Conservation (phyloP, 2,329 filamentous ascomycete genomes). For the Chrysosporium queenslandicum region DNA sequence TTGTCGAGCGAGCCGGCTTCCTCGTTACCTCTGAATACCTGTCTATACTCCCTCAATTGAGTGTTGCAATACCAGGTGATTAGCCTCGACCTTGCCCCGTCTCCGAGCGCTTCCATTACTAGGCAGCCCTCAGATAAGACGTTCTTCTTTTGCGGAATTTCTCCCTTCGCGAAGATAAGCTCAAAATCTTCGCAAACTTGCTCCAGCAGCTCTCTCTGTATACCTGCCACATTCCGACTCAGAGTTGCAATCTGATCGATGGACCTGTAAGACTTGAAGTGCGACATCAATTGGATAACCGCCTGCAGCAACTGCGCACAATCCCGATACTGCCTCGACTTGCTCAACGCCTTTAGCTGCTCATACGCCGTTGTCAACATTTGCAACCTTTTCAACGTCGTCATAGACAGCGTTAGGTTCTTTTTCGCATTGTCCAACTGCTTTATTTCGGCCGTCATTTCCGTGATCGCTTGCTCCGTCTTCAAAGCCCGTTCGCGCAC, state of each 20-base stretch:
- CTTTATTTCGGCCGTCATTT: conserved; percentile 99
- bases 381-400: conserved; percentile 87
- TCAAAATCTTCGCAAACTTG: conserved; percentile 99
- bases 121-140: conserved; percentile 77
- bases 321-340: conserved; percentile 83
- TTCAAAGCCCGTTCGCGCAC: conserved; percentile 80
- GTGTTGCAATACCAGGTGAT: conserved; percentile 98
- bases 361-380: conserved; percentile 99
- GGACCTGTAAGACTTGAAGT: conserved; percentile 95
- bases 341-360: conserved; percentile 73
- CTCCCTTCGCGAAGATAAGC: conserved; percentile 80
- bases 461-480: conserved; percentile 91
- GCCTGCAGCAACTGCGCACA: conserved; percentile 89
- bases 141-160: conserved; percentile 58
- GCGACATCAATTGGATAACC: conserved; percentile 92
- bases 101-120: conserved; percentile 90
- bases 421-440: conserved; percentile 90
- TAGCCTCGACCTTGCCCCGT: conserved; percentile 68
- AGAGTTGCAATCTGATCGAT: conserved; percentile 96
- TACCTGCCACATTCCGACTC: conserved; percentile 81
- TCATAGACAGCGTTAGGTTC: conserved; percentile 96
- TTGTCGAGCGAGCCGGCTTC: conserved; percentile 95
- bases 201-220: conserved; percentile 85
- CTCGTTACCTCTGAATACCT: conserved; percentile 91
- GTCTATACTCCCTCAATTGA: conserved; percentile 85